Conservation (phyloP, 495 filamentous ascomycete species). For the Beverwykella pulmonaria region DNA sequence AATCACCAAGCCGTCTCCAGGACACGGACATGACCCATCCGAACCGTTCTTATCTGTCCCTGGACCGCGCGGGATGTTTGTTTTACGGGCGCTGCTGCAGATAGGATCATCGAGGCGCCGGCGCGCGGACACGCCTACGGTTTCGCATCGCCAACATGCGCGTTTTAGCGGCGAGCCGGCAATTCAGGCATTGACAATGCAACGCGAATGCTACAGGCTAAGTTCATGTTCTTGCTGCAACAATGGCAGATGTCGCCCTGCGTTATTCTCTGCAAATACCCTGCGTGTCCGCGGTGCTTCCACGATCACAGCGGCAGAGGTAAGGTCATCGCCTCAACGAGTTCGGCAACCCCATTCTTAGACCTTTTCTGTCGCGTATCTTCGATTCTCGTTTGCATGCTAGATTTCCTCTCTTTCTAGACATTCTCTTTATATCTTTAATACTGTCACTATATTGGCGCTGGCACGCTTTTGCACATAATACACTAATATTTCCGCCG, state of each 20-base stretch:
- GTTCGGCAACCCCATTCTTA: neutral
- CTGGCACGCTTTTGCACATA: slow-evolving; percentile 20
- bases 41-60: slow-evolving; percentile 1
- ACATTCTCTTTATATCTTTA: neutral
- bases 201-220: slow-evolving; percentile 23
- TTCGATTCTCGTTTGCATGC: neutral
- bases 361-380: neutral
- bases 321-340: neutral
- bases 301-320: neutral
- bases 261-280: slow-evolving; percentile 8
- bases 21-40: neutral
- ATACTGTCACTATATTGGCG: neutral
- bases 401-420: neutral
- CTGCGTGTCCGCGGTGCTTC: neutral
- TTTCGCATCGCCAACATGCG: slow-evolving; percentile 24
- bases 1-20: neutral
- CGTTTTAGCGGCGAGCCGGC: slow-evolving; percentile 2
- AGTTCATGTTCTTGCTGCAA: neutral
- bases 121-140: slow-evolving; percentile 15
- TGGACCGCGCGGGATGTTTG: neutral
- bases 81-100: slow-evolving; percentile 3
- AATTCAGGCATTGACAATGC: slow-evolving; percentile 29
- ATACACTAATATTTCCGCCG: slow-evolving; percentile 6
- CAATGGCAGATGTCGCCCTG: neutral
- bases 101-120: slow-evolving; percentile 17